A percentile compares a stretch with the other conserved stretches of the same genome.
phyloP scores from a whole-genome alignment of 2,329 filamentous ascomycete species.

The Cryphonectria japonica region DNA sequence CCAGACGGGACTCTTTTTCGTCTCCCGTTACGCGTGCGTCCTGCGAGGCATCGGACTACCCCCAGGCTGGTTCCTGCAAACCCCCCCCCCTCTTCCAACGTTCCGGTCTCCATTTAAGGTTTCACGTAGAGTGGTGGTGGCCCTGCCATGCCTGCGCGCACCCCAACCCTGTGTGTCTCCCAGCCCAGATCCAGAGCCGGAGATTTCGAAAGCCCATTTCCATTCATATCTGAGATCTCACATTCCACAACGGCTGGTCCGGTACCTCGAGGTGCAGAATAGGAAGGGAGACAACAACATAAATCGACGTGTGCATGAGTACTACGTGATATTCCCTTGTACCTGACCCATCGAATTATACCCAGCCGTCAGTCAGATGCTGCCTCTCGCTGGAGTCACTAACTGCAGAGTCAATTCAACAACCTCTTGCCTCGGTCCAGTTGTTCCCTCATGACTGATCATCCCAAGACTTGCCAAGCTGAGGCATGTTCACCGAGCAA shows the following conservation, averaged over 20 bases:
- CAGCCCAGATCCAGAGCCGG: slow-evolving; percentile 6
- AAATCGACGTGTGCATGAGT: not conserved
- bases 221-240: slow-evolving; percentile 4
- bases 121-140: slow-evolving; percentile 16
- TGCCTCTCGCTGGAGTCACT: not conserved
- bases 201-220: slow-evolving; percentile 6
- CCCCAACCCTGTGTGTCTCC: not conserved
- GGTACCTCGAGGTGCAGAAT: not conserved
- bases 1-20: not conserved
- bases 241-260: not conserved
- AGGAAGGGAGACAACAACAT: not conserved
- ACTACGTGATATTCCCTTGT: not conserved
- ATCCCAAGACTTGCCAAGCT: not conserved
- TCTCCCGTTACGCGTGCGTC: not conserved
- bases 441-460: not conserved
- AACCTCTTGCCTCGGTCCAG: not conserved
- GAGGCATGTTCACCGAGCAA: not conserved
- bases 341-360: not conserved
- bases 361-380: not conserved
- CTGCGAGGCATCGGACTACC: not conserved
- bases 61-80: not conserved
- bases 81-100: not conserved
- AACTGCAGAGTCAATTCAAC: not conserved
- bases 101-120: slow-evolving; percentile 3
- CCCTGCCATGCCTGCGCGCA: not conserved